Base-by-base conservation (phyloP, 2,329 filamentous ascomycete genomes). In the Sporothrix luriei region DNA sequence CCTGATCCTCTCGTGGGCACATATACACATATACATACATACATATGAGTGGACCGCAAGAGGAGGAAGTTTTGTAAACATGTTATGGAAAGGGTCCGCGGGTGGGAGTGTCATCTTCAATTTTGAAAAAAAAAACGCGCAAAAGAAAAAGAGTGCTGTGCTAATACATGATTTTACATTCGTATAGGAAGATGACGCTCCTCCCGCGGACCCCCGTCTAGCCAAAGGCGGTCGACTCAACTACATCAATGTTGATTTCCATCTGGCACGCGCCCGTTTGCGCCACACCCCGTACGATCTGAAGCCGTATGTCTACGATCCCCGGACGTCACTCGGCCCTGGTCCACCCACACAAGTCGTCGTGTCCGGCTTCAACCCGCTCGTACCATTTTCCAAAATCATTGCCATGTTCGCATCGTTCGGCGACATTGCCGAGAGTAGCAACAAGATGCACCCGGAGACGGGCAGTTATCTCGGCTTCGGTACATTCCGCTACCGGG, bases 381-480 rank as follows among this genome's bases (percentile, higher is more conserved):
- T 98, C 73, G 90, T 91, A 52, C 87, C 92, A 14, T 92, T 97
- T 75, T 86, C 88, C 69, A 91, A 92, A 75, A 85, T 97, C 66
- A 87, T 87, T 21, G 87, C 90, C 59, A 86, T 92, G 68, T 96
- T 97, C 77, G 87, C 90, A 21, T 88, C 87, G 3, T 97, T 91
- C 80, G 93, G 93, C 68, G 92, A 97, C 70, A 94, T 99, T 73
- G 90, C 91, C 57, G 91, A 94, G 76, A 91, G 96, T 75, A 93
- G 92, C 76, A 97, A 97, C 77, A 94, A 96, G 78, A 94, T 96
- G 76, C 93, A 99, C 79, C 95, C 95, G 10, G 90, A 94, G 70
- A 98, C 94, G 14, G 95, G 95, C 21, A 95, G 92, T 76, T 97
- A 96, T 77, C 85, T 99, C 14, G 95, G 95, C 14, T 94, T 99